Base-by-base conservation (phyloP, 2,329 filamentous ascomycete genomes). In the Scytalidium lignicola region DNA sequence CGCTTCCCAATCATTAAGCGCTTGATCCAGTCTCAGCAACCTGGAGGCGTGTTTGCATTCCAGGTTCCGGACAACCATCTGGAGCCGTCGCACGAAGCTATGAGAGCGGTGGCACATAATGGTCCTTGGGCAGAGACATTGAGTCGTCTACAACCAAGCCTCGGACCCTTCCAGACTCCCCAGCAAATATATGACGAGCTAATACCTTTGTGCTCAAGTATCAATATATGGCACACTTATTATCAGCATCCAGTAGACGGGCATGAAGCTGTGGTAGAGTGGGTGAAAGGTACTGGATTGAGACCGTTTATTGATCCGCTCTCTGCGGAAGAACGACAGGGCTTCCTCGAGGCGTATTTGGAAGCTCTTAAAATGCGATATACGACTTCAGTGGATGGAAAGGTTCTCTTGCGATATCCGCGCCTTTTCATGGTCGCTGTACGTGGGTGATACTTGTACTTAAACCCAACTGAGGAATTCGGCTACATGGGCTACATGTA, bases 271-370 rank as follows among this genome's bases (percentile, higher is more conserved):
- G 75, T 83, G 40, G 73, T 82, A 5, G 78, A 82, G 60, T 83
- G 80, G 80, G 74, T 83, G 2, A 75, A 74, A 54, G 75, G 76
- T 0, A 80, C 77, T 0, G 80, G 78, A 0, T 58, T 83, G 55
- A 68, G 71, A 55, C 80, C 80, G 0, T 83, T 71, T 55, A 46
- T 83, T 47, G 69, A 80, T 42, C 65, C 69, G 3, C 65, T 83
- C 32, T 61, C 64, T 1, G 56, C 58, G 3, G 62, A 65, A 2
- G 68, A 74, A 26, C 70, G 64, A 51, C 61, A 67, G 9, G 68
- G 43, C 1, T 83, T 74, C 55, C 51, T 80, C 46, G 47, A 59
- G 0, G 67, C 67, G 39, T 83, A 83, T 60, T 52, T 75, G 58
- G 59, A 52, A 22, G 61, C 65, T 3, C 43, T 83, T n/a, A 63